Conservation (phyloP, 768 basidiomycete genomes). For the Mycena vitilis region DNA sequence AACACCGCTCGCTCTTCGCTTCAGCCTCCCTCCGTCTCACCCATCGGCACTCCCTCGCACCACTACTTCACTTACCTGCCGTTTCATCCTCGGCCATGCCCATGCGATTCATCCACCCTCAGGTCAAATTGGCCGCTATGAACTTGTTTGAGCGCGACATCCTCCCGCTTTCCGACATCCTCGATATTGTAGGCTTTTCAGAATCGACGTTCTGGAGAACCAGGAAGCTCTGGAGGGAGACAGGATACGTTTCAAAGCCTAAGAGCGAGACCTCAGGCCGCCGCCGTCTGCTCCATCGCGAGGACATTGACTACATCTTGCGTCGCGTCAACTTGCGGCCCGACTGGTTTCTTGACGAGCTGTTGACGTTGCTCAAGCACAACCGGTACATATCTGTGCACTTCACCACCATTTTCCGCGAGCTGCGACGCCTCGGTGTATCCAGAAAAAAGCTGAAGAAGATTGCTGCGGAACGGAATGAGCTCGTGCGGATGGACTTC, state of each 20-base stretch:
- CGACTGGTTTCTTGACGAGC: conserved; percentile 51
- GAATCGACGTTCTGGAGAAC: conserved; percentile 11
- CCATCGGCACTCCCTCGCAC: too few relatives aligned
- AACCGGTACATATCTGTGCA: conserved; percentile 49
- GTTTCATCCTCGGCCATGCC: too few relatives aligned
- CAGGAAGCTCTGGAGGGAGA: conserved; percentile 8
- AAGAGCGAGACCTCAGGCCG: background rate
- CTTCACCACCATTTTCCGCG: conserved; percentile 46
- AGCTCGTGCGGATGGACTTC: conserved; percentile 40
- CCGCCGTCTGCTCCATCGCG: conserved; percentile 25
- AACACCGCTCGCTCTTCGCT: too few relatives aligned
- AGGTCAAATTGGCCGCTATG: conserved; percentile 19
- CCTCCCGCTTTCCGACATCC: background rate
- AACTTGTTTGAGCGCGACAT: conserved; percentile 14
- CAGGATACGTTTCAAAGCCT: background rate
- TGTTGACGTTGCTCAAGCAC: conserved; percentile 39
- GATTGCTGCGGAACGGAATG: conserved; percentile 47
- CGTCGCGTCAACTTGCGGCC: conserved; percentile 36
- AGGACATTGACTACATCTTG: conserved; percentile 42
- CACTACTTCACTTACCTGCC: too few relatives aligned
- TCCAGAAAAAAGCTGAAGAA: conserved; percentile 45
- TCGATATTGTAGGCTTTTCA: conserved; percentile 12
- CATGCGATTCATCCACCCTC: too few relatives aligned
- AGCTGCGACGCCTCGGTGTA: conserved; percentile 42
- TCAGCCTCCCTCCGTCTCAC: too few relatives aligned